These are phyloP conservation scores for Pseudogymnoascus sp. DNA, from an alignment of 2,329 filamentous ascomycete species.

Conservation along the genomic window DNA sequence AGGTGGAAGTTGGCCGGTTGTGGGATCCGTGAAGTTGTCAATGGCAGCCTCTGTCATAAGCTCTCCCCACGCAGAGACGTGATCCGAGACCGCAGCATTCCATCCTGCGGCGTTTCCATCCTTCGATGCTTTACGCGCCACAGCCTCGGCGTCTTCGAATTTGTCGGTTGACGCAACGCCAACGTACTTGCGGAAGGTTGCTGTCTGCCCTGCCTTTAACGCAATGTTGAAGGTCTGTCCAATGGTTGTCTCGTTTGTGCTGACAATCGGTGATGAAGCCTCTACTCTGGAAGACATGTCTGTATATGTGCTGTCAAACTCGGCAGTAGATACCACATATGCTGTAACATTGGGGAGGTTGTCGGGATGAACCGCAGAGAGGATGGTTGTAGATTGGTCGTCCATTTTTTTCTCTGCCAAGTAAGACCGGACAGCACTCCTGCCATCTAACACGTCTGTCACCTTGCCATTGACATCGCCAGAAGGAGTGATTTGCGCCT, in stretches of 20 bases:
- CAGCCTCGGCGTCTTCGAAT: slow-evolving; percentile 49
- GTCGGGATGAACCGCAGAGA: slow-evolving; percentile 56
- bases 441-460: slow-evolving; percentile 62
- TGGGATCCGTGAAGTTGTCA: slow-evolving; percentile 53
- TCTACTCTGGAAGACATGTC: slow-evolving; percentile 29
- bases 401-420: slow-evolving; percentile 51
- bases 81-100: slow-evolving; percentile 45
- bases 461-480: slow-evolving; percentile 49
- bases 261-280: slow-evolving; percentile 38
- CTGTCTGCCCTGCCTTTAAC: slow-evolving; percentile 45
- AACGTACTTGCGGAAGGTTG: slow-evolving; percentile 59
- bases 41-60: slow-evolving; percentile 56
- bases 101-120: slow-evolving; percentile 48
- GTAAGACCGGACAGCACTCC: slow-evolving; percentile 58
- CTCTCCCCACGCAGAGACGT: slow-evolving; percentile 54
- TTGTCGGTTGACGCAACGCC: slow-evolving; percentile 64
- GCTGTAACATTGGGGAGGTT: slow-evolving; percentile 58
- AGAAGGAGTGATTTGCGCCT: slow-evolving; percentile 51
- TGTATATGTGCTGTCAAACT: slow-evolving; percentile 30
- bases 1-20: slow-evolving; percentile 49
- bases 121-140: slow-evolving; percentile 49
- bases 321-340: slow-evolving; percentile 47
- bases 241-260: slow-evolving; percentile 55
- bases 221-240: slow-evolving; percentile 52
- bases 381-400: slow-evolving; percentile 47